These are phyloP conservation scores for Dactylellina parvicollis DNA, from an alignment of 2,329 filamentous ascomycete species.

Conservation along the genomic window DNA sequence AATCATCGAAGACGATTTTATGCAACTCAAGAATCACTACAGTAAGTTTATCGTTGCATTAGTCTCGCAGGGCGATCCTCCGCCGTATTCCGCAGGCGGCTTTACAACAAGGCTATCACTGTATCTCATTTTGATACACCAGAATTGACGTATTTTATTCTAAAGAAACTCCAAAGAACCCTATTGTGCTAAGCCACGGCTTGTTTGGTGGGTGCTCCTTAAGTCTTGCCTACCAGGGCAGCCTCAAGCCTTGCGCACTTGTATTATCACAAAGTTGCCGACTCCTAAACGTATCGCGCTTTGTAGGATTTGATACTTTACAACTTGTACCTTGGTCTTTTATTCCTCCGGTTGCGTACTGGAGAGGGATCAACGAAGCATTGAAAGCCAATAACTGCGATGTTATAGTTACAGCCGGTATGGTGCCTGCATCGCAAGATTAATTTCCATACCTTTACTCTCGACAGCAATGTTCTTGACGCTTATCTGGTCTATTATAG, in stretches of 20 bases:
- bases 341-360: conserved; percentile 63
- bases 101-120: not conserved
- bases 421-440: not conserved
- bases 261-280: too few species aligned
- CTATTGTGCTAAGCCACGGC: conserved; percentile 73
- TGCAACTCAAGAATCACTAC: conserved; percentile 38
- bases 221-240: not conserved
- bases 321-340: conserved; percentile 36
- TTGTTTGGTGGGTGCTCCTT: conserved; percentile 70
- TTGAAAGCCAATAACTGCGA: conserved; percentile 67
- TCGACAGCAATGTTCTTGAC: not conserved
- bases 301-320: conserved; percentile 57
- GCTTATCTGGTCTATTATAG: conserved; percentile 57
- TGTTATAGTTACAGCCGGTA: conserved; percentile 68
- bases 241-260: too few species aligned
- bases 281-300: conserved; percentile 62
- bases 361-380: conserved; percentile 72
- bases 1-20: conserved; percentile 51
- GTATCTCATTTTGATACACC: not conserved
- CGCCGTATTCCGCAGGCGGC: too few species aligned
- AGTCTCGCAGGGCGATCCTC: not conserved
- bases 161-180: conserved; percentile 67
- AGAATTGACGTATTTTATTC: not conserved
- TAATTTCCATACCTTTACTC: not conserved
- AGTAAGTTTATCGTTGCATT: conserved; percentile 12